Evolutionary conservation across 2,329 filamentous ascomycete species (phyloP).

Genomic region (Monilinia aucupariae): DNA sequence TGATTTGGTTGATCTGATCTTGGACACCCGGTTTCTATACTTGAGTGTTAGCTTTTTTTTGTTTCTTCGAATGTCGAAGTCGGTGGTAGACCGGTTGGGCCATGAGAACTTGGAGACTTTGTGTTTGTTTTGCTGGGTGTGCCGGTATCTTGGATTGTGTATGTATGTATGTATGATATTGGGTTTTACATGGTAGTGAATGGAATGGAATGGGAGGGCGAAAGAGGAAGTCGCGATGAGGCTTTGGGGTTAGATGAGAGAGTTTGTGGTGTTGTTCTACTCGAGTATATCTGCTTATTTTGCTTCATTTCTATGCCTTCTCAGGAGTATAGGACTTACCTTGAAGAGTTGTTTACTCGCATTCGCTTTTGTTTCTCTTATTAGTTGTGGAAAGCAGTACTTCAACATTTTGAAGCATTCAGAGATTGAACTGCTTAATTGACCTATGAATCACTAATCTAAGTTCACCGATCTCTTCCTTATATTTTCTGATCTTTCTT

Average conservation of each 20-base stretch:
- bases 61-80: not conserved
- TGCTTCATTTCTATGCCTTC: no score
- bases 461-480: no score
- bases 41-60: not conserved
- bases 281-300: no score
- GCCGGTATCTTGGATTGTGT: not conserved
- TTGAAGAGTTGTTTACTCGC: no score
- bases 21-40: not conserved
- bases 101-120: not conserved
- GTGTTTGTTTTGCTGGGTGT: not conserved
- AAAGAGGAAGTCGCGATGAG: not conserved
- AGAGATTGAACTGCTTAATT: rapidly evolving
- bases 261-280: not conserved
- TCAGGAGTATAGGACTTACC: not conserved
- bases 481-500: not conserved
- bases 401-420: not conserved
- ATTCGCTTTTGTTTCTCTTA: not conserved
- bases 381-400: no score
- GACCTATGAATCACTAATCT: not conserved
- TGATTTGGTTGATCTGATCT: no score
- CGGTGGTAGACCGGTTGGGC: not conserved
- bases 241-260: not conserved
- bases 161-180: no score
- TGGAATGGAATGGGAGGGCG: no score
- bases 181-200: not conserved